Evolutionary conservation across 2,329 filamentous ascomycete genomes (phyloP).

Genomic region (Ceratocystis huliohia): DNA sequence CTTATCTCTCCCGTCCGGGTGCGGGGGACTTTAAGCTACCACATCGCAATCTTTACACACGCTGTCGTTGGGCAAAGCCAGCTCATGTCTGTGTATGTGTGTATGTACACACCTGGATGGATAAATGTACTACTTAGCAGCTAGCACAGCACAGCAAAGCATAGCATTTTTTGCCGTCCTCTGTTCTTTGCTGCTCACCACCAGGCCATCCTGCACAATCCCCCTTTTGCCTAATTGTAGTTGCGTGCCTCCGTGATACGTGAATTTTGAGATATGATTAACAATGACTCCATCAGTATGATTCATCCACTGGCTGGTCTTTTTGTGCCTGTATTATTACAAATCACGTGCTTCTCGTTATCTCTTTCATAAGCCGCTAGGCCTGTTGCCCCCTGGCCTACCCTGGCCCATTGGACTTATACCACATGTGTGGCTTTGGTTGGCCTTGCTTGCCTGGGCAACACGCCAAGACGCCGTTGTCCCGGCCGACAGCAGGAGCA

Average conservation of each 20-base stretch:
- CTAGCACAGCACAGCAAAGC: too few relatives aligned
- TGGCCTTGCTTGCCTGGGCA: background rate
- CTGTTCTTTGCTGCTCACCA: background rate
- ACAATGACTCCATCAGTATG: conserved; percentile 3
- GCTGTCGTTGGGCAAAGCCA: background rate
- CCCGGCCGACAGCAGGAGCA: background rate
- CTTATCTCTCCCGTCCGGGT: background rate
- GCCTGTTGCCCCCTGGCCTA: background rate
- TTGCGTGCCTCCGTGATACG: background rate
- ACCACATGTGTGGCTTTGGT: background rate
- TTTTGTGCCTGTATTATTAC: background rate
- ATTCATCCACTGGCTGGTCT: background rate
- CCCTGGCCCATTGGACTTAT: background rate
- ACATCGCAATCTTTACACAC: background rate
- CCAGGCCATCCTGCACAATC: background rate
- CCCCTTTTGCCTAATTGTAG: background rate
- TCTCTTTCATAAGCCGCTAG: background rate
- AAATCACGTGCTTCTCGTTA: conserved; percentile 4
- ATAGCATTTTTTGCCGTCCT: background rate
- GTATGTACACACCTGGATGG: too few relatives aligned
- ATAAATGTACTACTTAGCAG: too few relatives aligned
- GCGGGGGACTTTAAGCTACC: background rate
- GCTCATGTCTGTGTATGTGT: background rate
- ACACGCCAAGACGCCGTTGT: background rate
- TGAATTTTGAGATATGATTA: background rate